Base-by-base conservation (phyloP, 2,329 filamentous ascomycete species). In the Colletotrichum abscissum region DNA sequence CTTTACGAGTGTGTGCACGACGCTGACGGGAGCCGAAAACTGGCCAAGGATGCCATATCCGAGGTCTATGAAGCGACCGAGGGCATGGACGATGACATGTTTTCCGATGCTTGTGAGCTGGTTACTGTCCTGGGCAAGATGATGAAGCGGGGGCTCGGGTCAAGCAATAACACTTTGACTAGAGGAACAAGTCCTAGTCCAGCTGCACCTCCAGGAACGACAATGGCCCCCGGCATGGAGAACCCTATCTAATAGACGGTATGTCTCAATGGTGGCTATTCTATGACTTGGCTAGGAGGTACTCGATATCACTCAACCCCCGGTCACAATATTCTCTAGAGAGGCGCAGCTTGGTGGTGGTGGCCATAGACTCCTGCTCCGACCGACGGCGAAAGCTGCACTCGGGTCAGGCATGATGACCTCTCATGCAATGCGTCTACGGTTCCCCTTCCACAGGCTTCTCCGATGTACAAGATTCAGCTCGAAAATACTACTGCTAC, bases 11-110 rank as follows among this genome's bases (percentile, higher is more conserved):
- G 96, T 79, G 88, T 94, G 2, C 94, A 97, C 80, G 95, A 98
- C 77, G 87, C 90, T 59, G 92, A 95, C 26, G 91, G 87, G 46
- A 95, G 94, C 64, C 89, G 95, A 38, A 89, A 90, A 67, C 83
- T 98, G 16, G 96, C 97, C 12, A 93, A 94, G 78, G 89, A 92
- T 49, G 94, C 95, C 3, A 97, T 98, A 74, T 89, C 93, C 55
- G 95, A 98, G 78, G 96, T 98, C 1, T 98, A 98, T 80, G 93
- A 95, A 70, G 95, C 95, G 1, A 92, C 93, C 66, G 95, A 98
- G 82, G 94, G 94, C 24, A 96, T 98, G 91, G 94, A 97, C 72
- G 95, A 98, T 79, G 95, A 97, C 76, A 97, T 97, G 86, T 99
- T 98, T 80, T 91, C 93, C 76, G 97, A 98, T 81, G 95, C 95